A percentile compares a stretch with the other conserved stretches of the same genome.
Conservation (phyloP, 169 alveolate genomes). For the Ophryocystis elektroscirrha region DNA sequence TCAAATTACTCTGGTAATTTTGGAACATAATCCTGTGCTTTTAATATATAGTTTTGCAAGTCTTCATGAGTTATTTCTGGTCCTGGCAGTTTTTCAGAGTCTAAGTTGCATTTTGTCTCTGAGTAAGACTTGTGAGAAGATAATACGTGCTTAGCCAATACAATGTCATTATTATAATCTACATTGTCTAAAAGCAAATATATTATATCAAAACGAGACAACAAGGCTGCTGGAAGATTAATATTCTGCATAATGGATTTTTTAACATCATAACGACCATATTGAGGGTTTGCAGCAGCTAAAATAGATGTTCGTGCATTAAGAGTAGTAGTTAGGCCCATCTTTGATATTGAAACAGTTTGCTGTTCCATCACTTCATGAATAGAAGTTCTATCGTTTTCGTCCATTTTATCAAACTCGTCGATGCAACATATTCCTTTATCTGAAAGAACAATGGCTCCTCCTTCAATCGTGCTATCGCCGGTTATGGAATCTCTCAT, state of each 20-base stretch:
- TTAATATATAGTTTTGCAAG: no score
- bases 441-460: slow-evolving; percentile 99
- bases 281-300: slow-evolving; percentile 93
- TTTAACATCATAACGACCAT: slow-evolving; percentile 75
- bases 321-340: slow-evolving; percentile 89
- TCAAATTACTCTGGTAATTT: no score
- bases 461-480: slow-evolving; percentile 88
- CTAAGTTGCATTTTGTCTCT: no score
- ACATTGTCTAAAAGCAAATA: slow-evolving; percentile 42
- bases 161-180: neutral
- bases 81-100: no score
- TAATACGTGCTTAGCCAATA: slow-evolving; percentile 66
- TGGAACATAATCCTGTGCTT: no score
- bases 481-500: no score
- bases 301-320: slow-evolving; percentile 92
- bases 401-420: slow-evolving; percentile 96
- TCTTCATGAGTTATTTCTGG: no score
- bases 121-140: no score
- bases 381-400: slow-evolving; percentile 86
- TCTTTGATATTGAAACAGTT: slow-evolving; percentile 92
- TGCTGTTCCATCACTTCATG: slow-evolving; percentile 98
- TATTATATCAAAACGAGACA: slow-evolving; percentile 79
- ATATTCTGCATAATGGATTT: slow-evolving; percentile 66
- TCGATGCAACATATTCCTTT: no score
- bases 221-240: slow-evolving; percentile 81